phyloP scores from a whole-genome alignment of 495 filamentous ascomycete species.

The Penicillium parvum region DNA sequence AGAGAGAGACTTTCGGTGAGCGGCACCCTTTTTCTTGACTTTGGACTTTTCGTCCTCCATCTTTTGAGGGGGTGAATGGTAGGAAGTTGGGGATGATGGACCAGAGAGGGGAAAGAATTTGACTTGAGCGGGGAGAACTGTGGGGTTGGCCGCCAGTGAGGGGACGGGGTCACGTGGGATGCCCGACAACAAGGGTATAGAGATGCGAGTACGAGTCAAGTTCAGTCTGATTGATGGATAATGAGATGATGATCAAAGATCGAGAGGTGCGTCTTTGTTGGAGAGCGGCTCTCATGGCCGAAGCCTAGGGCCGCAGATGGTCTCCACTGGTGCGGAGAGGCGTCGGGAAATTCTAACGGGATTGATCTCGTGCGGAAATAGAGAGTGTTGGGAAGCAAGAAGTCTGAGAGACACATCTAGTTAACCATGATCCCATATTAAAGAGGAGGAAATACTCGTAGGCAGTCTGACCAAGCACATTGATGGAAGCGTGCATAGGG shows the following conservation, averaged over 20 bases:
- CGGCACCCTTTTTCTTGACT: constrained; percentile 41
- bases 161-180: constrained; percentile 34
- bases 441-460: too few species aligned
- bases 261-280: not conserved
- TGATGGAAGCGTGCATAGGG: too few species aligned
- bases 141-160: constrained; percentile 37
- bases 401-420: too few species aligned
- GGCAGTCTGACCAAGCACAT: too few species aligned
- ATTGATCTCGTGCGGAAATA: not conserved
- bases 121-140: constrained; percentile 35
- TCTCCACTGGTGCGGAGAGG: constrained; percentile 17
- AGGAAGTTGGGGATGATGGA: constrained; percentile 28
- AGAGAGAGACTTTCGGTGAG: constrained; percentile 44
- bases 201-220: too few species aligned
- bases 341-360: not conserved
- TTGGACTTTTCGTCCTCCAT: constrained; percentile 48
- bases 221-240: not conserved
- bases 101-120: constrained; percentile 32
- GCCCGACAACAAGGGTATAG: too few species aligned
- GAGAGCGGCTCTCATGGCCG: not conserved
- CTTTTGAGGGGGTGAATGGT: constrained; percentile 3
- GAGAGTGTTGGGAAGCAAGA: not conserved
- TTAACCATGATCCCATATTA: too few species aligned
- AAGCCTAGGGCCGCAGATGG: not conserved
- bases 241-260: not conserved